Conservation (phyloP, 2,329 filamentous ascomycete genomes). For the Colletotrichum noveboracense region DNA sequence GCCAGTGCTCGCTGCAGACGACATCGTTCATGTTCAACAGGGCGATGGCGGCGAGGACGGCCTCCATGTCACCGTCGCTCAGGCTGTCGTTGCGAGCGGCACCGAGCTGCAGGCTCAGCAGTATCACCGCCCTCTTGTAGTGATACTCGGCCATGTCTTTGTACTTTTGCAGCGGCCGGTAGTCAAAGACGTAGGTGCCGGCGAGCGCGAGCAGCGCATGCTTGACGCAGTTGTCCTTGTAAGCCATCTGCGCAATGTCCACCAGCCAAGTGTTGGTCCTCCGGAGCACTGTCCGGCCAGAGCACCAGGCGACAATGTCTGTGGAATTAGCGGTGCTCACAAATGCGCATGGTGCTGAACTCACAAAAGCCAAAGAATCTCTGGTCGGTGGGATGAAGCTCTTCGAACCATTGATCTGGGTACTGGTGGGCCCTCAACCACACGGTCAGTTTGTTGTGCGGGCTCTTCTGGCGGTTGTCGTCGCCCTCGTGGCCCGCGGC, state of each 20-base stretch:
- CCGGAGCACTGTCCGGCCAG: conserved; percentile 41
- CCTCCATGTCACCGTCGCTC: background rate
- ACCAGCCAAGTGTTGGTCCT: conserved; percentile 45
- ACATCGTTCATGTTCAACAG: conserved; percentile 20
- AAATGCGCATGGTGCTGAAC: background rate
- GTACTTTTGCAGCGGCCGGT: conserved; percentile 36
- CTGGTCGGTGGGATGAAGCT: background rate
- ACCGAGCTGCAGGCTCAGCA: conserved; percentile 29
- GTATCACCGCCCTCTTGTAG: conserved; percentile 31
- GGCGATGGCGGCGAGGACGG: conserved; percentile 30
- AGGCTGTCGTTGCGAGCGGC: background rate
- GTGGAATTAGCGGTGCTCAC: background rate
- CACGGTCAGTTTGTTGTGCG: background rate
- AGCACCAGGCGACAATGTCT: conserved; percentile 46
- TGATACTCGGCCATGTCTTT: conserved; percentile 36
- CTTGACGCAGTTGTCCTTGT: conserved; percentile 34
- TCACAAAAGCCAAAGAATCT: conserved; percentile 18
- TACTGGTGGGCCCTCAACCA: background rate
- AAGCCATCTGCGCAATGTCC: conserved; percentile 44
- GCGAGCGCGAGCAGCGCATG: conserved; percentile 45
- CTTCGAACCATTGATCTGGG: background rate
- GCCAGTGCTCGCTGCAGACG: conserved; percentile 39
- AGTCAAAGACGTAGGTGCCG: conserved; percentile 47
- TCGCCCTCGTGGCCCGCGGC: background rate
- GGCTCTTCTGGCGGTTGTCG: background rate